These are phyloP conservation scores for Petunia secreta DNA, from an alignment of 257 asterid species.

Conservation along the genomic window DNA sequence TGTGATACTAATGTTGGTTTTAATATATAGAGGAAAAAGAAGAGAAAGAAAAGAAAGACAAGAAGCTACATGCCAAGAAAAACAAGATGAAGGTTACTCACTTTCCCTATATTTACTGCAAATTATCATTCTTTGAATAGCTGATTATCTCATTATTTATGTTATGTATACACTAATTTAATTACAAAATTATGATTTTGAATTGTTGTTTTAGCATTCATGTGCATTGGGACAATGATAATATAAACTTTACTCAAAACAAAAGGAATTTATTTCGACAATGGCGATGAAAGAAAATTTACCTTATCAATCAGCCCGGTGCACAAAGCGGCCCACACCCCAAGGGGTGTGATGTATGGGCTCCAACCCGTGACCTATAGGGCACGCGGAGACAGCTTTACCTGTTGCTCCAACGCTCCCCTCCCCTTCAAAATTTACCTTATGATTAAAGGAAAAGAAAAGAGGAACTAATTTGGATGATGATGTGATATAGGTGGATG, in stretches of 20 bases:
- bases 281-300: not conserved
- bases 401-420: too few relatives aligned
- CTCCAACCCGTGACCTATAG: too few relatives aligned
- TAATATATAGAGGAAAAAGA: slow-evolving; percentile 63
- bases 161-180: not conserved
- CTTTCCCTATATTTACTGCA: not conserved
- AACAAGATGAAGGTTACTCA: slow-evolving; percentile 90
- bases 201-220: not conserved
- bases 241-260: not conserved
- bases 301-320: too few relatives aligned
- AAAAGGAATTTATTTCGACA: not conserved
- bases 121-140: not conserved
- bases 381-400: too few relatives aligned
- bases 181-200: not conserved
- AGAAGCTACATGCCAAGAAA: slow-evolving; percentile 82
- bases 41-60: slow-evolving; percentile 64
- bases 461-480: slow-evolving; percentile 28
- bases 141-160: not conserved
- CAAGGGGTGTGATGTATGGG: too few relatives aligned
- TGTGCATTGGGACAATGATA: not conserved
- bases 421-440: not conserved
- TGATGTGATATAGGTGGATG: slow-evolving; percentile 70
- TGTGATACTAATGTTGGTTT: slow-evolving; percentile 23
- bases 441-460: not conserved
- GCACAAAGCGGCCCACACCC: too few relatives aligned